Evolutionary conservation across 1,284 basidiomycete genomes (phyloP), one percentile per base, ranked within the genome.

Genomic region (Exsudoporus floridanus): DNA sequence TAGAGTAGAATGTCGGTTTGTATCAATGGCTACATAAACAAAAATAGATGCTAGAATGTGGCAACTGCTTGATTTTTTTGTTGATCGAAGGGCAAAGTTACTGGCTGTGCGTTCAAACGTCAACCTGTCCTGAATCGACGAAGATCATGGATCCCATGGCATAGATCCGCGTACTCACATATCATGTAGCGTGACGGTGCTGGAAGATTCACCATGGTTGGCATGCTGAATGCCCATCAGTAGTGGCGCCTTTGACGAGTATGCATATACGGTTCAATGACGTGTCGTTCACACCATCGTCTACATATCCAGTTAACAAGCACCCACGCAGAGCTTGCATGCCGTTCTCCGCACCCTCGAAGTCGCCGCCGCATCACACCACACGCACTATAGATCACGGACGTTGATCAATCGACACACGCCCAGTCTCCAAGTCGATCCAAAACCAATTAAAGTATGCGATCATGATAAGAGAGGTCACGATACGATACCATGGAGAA

Each of bases 391-490:
- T 7, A 16, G 14, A 43, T 10, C 21, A 43, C 37, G 21, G 21
- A 44, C 10, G 18, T 12, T 42, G 13, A 19, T 36, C 13, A 7
- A 25, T 45, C 23, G 40, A 25, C 37, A 23, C 37, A 8, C 5
- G 12, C n/a, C 5, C 28, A 30, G 28, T 12, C n/a, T 38, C 34
- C 16, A 25, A 16, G 35, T 40, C 10, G 5, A 44, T 23, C 6
- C n/a, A n/a, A n/a, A n/a, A n/a, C n/a, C n/a, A n/a, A n/a, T n/a
- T n/a, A 9, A 42, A 42, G 10, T 10, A 5, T 12, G 5, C 40
- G n/a, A 45, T 46, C 12, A n/a, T 45, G 43, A 44, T 45, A 46
- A 41, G 40, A 45, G 8, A 46, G n/a, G n/a, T 46, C 12, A 27
- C 2, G 41, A 19, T n/a, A 10, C 7, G 40, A 27, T 25, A 13